These are phyloP conservation scores for Fusarium chaquense DNA, from an alignment of 2,329 filamentous ascomycete species.

Conservation along the genomic window DNA sequence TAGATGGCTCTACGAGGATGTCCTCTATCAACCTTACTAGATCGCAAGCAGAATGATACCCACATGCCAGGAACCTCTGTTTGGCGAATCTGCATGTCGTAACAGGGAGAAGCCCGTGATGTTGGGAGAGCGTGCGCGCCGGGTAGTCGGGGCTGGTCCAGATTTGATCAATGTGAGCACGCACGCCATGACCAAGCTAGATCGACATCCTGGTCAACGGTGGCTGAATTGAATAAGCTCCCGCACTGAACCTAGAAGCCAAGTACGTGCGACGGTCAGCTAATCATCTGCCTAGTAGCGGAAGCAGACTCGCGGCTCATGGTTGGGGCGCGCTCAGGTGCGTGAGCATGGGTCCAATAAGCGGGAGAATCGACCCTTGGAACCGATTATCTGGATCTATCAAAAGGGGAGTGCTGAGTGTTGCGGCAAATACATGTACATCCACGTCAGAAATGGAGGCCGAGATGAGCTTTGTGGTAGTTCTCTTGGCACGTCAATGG, in stretches of 20 bases:
- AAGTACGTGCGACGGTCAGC: conserved; percentile 25
- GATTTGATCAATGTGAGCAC: conserved; percentile 43
- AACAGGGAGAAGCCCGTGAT: conserved; percentile 43
- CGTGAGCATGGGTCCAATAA: conserved; percentile 30
- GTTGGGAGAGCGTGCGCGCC: conserved; percentile 34
- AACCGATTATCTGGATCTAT: conserved; percentile 43
- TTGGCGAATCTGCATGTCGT: conserved; percentile 40
- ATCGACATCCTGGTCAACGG: conserved; percentile 43
- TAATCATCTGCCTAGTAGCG: conserved; percentile 22
- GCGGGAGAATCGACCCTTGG: conserved; percentile 39
- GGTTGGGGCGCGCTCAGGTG: conserved; percentile 30
- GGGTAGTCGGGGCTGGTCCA: conserved; percentile 40
- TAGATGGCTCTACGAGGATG: conserved; percentile 46
- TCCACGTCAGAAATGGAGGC: conserved; percentile 37
- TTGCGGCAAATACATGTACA: conserved; percentile 27
- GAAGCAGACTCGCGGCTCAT: conserved; percentile 33
- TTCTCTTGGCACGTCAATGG: conserved; percentile 31
- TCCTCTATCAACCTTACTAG: conserved; percentile 41
- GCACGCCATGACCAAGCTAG: conserved; percentile 41
- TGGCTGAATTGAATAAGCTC: conserved; percentile 40
- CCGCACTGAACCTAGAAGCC: conserved; percentile 34
- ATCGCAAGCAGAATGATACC: conserved; percentile 45
- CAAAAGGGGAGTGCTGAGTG: conserved; percentile 39
- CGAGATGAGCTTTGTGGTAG: conserved; percentile 43
- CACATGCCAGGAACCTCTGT: conserved; percentile 46